Percentiles rank a stretch among this genome's conserved stretches.
Evolutionary conservation across 2,329 filamentous ascomycete species (phyloP).

Genomic region (Eutypa lata): DNA sequence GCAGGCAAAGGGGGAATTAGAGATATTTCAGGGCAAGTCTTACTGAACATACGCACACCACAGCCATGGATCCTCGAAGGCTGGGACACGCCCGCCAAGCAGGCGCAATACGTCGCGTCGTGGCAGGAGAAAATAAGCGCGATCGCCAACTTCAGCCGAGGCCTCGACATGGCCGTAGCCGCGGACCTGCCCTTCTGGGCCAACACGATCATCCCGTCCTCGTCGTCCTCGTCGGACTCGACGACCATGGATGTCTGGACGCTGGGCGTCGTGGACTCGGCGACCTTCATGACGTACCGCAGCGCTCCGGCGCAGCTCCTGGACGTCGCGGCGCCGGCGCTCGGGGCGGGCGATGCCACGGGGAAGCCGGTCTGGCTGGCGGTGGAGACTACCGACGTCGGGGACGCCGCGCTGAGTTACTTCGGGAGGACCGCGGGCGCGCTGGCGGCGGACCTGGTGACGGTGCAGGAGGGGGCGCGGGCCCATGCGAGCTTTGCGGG

Average conservation of each 20-base stretch:
- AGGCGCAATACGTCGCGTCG: not conserved
- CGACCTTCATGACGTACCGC: constrained; percentile 7
- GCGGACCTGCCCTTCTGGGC: constrained; percentile 6
- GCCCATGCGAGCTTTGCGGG: constrained; percentile 1
- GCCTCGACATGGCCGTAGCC: not conserved
- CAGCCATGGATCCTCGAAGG: constrained; percentile 2
- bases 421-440: not conserved
- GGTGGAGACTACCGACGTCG: constrained; percentile 5
- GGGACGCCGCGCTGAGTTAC: constrained; percentile 4
- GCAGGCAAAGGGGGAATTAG: too few species aligned
- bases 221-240: too few species aligned
- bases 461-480: not conserved
- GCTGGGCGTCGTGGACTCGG: constrained; percentile 2
- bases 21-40: too few species aligned
- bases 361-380: constrained; percentile 5
- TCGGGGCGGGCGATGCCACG: constrained; percentile 3
- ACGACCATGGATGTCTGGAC: constrained; percentile 1
- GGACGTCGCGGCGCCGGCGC: constrained; percentile 1
- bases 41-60: too few species aligned
- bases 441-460: not conserved
- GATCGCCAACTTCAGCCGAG: not conserved
- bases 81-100: not conserved
- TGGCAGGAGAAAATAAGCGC: not conserved
- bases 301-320: constrained; percentile 3
- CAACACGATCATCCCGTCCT: not conserved